A percentile compares a stretch with the other conserved stretches of the same genome.
These are phyloP conservation scores for Jasminum sambac DNA, from an alignment of 257 asterid genomes.

Conservation along the genomic window DNA sequence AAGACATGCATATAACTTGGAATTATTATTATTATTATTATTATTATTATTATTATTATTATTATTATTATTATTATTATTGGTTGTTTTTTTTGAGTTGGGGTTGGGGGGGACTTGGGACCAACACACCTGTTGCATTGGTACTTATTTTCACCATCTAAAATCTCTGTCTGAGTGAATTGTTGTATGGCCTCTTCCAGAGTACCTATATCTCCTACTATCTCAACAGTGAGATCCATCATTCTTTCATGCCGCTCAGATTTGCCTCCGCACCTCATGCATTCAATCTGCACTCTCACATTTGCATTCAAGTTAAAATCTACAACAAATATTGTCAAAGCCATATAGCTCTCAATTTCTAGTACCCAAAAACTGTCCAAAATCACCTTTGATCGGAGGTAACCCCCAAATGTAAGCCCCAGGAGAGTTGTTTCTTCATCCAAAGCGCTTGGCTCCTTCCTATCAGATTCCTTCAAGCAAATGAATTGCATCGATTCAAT, in stretches of 20 bases:
- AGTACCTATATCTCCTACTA: constrained; percentile 70
- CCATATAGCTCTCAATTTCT: constrained; percentile 16
- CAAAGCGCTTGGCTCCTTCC: constrained; percentile 41
- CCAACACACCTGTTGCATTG: constrained; percentile 64
- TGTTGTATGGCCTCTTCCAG: constrained; percentile 73
- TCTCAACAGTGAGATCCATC: constrained; percentile 92
- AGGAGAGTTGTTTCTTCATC: constrained; percentile 68
- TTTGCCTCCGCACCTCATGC: constrained; percentile 75
- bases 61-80: background rate
- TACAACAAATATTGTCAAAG: background rate
- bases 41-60: background rate
- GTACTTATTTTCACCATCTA: constrained; percentile 91
- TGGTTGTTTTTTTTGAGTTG: background rate
- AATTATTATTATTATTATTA: background rate
- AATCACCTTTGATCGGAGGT: constrained; percentile 77
- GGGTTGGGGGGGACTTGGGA: background rate
- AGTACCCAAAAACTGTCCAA: constrained; percentile 14
- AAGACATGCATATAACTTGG: background rate
- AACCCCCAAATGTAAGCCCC: constrained; percentile 90
- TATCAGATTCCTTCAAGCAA: constrained; percentile 62
- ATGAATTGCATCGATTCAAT: constrained; percentile 73
- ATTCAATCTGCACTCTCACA: constrained; percentile 59
- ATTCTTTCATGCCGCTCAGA: constrained; percentile 73
- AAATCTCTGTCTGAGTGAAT: constrained; percentile 66
- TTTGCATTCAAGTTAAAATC: background rate